A percentile compares a stretch with the other conserved stretches of the same genome.
phyloP scores from a whole-genome alignment of 345 rosid species.

The Gossypium rotundifolium region DNA sequence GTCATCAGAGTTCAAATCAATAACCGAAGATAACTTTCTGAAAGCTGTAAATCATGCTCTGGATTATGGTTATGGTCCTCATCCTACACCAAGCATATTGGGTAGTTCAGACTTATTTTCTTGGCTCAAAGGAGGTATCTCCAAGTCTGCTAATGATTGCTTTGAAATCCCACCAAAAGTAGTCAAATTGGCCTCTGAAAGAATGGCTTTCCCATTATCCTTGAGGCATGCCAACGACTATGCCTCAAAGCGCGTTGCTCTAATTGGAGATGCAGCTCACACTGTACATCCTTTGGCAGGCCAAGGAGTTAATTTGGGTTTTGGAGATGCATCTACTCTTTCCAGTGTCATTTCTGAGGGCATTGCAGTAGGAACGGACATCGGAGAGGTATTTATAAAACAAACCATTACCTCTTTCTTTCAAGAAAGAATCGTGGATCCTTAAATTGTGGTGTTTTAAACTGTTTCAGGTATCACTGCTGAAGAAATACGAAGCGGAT shows the following conservation, averaged over 20 bases:
- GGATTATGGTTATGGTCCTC: slow-evolving; percentile 79
- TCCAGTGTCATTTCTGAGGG: slow-evolving; percentile 66
- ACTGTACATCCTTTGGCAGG: slow-evolving; percentile 96
- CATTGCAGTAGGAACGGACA: slow-evolving; percentile 72
- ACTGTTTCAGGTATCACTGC: slow-evolving; percentile 38
- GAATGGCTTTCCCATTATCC: slow-evolving; percentile 87
- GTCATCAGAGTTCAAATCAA: slow-evolving; percentile 52
- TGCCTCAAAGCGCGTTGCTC: slow-evolving; percentile 59
- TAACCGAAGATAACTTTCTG: slow-evolving; percentile 75
- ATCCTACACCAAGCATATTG: slow-evolving; percentile 49
- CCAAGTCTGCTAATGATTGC: slow-evolving; percentile 41
- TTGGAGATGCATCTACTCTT: slow-evolving; percentile 76
- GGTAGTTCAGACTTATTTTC: slow-evolving; percentile 36
- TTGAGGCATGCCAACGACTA: slow-evolving; percentile 68
- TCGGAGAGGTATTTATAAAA: slow-evolving; percentile 66
- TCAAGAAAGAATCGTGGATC: not conserved
- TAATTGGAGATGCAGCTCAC: slow-evolving; percentile 92
- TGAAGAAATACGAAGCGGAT: slow-evolving; percentile 71
- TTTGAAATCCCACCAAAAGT: slow-evolving; percentile 81
- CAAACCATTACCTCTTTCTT: slow-evolving; percentile 2
- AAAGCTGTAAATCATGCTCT: slow-evolving; percentile 72
- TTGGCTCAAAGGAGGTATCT: slow-evolving; percentile 46
- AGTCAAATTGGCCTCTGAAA: slow-evolving; percentile 65
- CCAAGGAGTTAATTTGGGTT: slow-evolving; percentile 83
- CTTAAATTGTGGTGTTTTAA: not conserved